Evolutionary conservation across 2,329 filamentous ascomycete genomes (phyloP), one percentile per base, ranked within the genome.

Genomic region (Aspergillus phoenicis): DNA sequence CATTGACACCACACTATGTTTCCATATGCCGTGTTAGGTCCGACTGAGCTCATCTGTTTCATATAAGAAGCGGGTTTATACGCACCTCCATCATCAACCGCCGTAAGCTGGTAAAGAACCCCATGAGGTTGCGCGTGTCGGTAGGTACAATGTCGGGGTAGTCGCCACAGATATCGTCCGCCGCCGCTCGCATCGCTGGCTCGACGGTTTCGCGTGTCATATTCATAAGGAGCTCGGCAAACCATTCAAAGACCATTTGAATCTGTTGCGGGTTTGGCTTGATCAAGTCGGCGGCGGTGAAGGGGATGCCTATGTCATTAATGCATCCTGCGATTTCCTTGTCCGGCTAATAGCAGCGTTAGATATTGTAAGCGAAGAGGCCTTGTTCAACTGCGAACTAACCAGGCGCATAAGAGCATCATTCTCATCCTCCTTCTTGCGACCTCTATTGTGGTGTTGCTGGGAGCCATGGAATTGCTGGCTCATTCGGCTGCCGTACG

Each of bases 191-290:
- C 93, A 99, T 97, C 7, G 93, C 93, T 8, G 95, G 95, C 73
- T 97, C 93, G 63, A 99, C 90, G 5, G 93, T 92, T 68, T 97
- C 93, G 69, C 93, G 90, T 38, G 93, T 97, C 58, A 91, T 89
- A 79, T 97, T 97, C 81, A 97, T 91, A 28, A 98, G 85, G 17
- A 97, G 83, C 73, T 97, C 93, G 61, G 93, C 93, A 69, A 99
- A 95, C 90, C 93, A 96, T 83, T 99, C 95, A 74, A 98, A 96
- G 56, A 99, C 93, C 82, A 95, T 93, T 78, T 99, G 95, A 57
- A 98, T 93, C 72, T 97, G 93, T 62, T 94, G 87, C 3, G 95
- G 90, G 70, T 97, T 97, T 5, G 95, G 95, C 74, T 97, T 98
- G 70, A 94, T 88, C 43, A 99, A 85, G 78, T 99, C 94, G 63